phyloP scores from a whole-genome alignment of 345 rosid genomes.

The Clarkia xantiana region DNA sequence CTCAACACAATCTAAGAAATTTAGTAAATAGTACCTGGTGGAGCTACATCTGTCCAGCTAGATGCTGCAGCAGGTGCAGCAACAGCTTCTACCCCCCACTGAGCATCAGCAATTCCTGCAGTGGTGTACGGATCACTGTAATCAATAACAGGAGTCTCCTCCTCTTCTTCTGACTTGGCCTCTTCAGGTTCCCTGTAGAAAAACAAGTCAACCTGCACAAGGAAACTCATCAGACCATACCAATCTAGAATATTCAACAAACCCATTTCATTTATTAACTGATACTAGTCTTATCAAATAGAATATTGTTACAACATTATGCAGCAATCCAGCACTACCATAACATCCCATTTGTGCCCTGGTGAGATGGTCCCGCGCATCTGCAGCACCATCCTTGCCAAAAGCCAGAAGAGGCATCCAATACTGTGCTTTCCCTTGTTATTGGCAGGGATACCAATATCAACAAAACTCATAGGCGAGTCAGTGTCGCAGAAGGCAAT shows the following conservation, averaged over 20 bases:
- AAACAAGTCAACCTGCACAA: constrained; percentile 52
- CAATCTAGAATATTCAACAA: no score
- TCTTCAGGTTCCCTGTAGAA: constrained; percentile 80
- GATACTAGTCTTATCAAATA: no score
- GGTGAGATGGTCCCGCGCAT: constrained; percentile 89
- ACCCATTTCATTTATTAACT: no score
- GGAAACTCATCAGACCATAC: background rate
- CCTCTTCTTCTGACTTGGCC: constrained; percentile 45
- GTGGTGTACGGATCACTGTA: constrained; percentile 16
- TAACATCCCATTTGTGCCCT: constrained; percentile 69
- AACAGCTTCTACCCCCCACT: constrained; percentile 37
- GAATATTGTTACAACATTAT: no score
- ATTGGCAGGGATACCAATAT: constrained; percentile 90
- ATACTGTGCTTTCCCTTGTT: constrained; percentile 97
- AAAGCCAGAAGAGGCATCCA: constrained; percentile 88
- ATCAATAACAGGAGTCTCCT: constrained; percentile 29
- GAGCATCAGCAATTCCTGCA: constrained; percentile 32
- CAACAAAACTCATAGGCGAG: constrained; percentile 85
- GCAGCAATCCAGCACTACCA: constrained; percentile 24
- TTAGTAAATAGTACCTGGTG: no score
- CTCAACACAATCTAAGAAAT: no score
- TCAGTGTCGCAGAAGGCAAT: constrained; percentile 96
- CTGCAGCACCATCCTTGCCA: constrained; percentile 92
- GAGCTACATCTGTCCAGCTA: constrained; percentile 18
- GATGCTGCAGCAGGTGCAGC: constrained; percentile 37